These are phyloP conservation scores for Rhazya stricta DNA, from an alignment of 257 asterid genomes.

Conservation along the genomic window DNA sequence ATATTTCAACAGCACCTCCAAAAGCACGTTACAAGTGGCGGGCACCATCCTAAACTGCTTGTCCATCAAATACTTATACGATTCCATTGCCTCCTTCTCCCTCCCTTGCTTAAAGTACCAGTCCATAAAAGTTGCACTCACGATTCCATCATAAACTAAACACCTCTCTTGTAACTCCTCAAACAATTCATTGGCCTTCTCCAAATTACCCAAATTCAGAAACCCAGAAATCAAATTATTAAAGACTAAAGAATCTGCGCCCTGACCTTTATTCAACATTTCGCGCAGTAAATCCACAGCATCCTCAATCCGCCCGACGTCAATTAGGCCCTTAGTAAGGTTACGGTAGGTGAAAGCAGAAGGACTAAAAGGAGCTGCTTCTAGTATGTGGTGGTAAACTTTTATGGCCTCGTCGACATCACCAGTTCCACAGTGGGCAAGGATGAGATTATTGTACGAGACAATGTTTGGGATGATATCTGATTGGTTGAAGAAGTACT, in stretches of 20 bases:
- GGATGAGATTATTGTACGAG: conserved; percentile 60
- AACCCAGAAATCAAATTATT: conserved; percentile 79
- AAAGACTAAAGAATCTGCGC: conserved; percentile 85
- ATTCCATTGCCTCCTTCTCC: conserved; percentile 79
- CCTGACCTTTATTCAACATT: conserved; percentile 81
- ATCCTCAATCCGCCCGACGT: conserved; percentile 48
- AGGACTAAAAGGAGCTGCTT: conserved; percentile 68
- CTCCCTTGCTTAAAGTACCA: conserved; percentile 78
- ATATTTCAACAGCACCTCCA: conserved; percentile 66
- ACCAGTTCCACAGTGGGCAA: conserved; percentile 59
- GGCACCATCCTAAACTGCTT: conserved; percentile 69
- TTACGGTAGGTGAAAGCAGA: conserved; percentile 72
- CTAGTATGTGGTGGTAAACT: conserved; percentile 47
- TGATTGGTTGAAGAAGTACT: conserved; percentile 70
- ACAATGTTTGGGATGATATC: conserved; percentile 65
- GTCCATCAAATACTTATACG: conserved; percentile 59
- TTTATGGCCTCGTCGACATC: conserved; percentile 67
- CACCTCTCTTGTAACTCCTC: conserved; percentile 88
- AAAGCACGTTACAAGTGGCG: conserved; percentile 63
- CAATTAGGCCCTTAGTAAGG: conserved; percentile 72
- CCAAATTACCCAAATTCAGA: conserved; percentile 56
- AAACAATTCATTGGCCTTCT: conserved; percentile 67
- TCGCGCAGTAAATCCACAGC: conserved; percentile 63
- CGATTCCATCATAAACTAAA: conserved; percentile 71
- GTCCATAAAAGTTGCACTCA: conserved; percentile 85